Evolutionary conservation across 1,284 basidiomycete genomes (phyloP), one percentile per base, ranked within the genome.

Genomic region (Rhodotorula sp.): DNA sequence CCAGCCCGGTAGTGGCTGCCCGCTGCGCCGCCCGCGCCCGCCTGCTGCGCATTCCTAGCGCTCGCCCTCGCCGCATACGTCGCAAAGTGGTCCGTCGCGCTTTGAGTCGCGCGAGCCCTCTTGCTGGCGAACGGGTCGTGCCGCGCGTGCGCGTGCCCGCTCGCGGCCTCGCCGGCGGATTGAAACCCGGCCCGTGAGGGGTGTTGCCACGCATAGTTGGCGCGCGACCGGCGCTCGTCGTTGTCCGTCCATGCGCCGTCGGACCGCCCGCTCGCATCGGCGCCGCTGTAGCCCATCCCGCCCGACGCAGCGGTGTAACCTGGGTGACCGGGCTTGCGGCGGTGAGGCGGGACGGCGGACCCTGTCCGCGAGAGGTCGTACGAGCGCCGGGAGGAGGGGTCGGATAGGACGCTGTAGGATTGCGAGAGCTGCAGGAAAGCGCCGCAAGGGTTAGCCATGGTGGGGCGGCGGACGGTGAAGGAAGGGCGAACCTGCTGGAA

Each of bases 191-290:
- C 44, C 1, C 64, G 37, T 13, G 41, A 39, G 1, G 73, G 75
- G 39, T 76, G 75, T 44, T 67, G 55, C 75, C 75, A 76, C 4
- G 75, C 75, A 60, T 76, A 75, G 58, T 76, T 75, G 34, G 74
- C 74, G 22, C 71, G 68, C 12, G 59, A 34, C 6, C 74, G 53
- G 12, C 75, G 65, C 63, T 69, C 72, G n/a, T 76, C 68, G 64
- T 74, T 76, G 22, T 59, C 57, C 27, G 56, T 68, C 58, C 64
- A 63, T 12, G 56, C 69, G 46, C 57, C 62, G 32, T 59, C 41
- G 19, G 27, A 4, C 17, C 61, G 36, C 1, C 48, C 60, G 22
- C 25, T 27, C 2, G 6, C 36, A 15, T 46, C 59, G 6, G 59
- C 44, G 36, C 34, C 53, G 6, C 61, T 50, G 55, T 72, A 72